These are phyloP conservation scores for Sanghuangporus sanghuang DNA, from an alignment of 1,284 basidiomycete genomes.

Conservation along the genomic window DNA sequence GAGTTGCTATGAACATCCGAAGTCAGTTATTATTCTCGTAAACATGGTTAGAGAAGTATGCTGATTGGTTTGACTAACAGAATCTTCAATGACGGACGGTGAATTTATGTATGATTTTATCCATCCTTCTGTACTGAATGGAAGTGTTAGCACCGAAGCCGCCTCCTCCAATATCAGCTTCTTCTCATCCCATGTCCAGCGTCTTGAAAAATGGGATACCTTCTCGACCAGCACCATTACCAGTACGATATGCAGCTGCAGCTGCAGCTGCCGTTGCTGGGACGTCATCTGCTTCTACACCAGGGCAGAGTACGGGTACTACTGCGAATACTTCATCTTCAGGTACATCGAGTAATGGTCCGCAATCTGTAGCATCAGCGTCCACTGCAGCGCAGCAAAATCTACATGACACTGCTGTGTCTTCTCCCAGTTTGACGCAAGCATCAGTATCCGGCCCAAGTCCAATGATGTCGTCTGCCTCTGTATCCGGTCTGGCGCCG, in stretches of 20 bases:
- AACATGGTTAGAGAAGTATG: background rate
- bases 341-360: constrained; percentile 23
- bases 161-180: constrained; percentile 67
- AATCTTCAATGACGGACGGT: constrained; percentile 47
- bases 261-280: constrained; percentile 75
- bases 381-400: constrained; percentile 32
- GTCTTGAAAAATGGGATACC: constrained; percentile 68
- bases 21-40: constrained; percentile 40
- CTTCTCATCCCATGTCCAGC: constrained; percentile 75
- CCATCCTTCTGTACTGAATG: background rate
- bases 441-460: constrained; percentile 60
- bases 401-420: constrained; percentile 47
- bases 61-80: constrained; percentile 25
- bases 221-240: constrained; percentile 47
- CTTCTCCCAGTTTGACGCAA: constrained; percentile 76
- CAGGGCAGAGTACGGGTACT: constrained; percentile 19
- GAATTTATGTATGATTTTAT: constrained; percentile 16
- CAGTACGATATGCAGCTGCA: constrained; percentile 88
- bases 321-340: constrained; percentile 22
- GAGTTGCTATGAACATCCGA: constrained; percentile 53
- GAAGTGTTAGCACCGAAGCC: constrained; percentile 51
- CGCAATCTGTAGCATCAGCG: constrained; percentile 28
- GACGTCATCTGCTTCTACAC: constrained; percentile 31
- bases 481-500: constrained; percentile 56
- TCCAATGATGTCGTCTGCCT: constrained; percentile 72